Base-by-base conservation (phyloP, 2,329 filamentous ascomycete genomes). In the Ophiostoma montium region DNA sequence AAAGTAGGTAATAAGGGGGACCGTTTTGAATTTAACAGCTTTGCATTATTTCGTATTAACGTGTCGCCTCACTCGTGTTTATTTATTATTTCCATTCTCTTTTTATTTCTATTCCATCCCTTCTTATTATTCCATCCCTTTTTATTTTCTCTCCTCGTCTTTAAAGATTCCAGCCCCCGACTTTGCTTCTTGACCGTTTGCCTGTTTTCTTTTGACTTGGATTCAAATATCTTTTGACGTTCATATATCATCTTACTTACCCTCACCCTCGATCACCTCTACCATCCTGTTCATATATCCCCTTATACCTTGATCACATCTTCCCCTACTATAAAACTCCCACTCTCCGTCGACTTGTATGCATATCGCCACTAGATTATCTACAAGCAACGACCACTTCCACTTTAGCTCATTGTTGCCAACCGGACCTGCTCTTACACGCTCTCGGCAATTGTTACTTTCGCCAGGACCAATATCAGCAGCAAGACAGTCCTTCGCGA, bases 21-120 rank as follows among this genome's bases (percentile, higher is more conserved):
- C 13, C 8, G 23, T n/a, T n/a, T 16, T 35, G 38, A 42, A 11
- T 42, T 42, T 42, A 42, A 30, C 30, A 23, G 27, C 16, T 42
- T 42, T 21, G 30, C 21, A 35, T 42, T 19, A 12, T 27, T 33
- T 16, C 2, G 13, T 19, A 46, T 43, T 36, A 12, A 33, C 12
- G n/a, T 18, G 21, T 42, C 15, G 21, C 23, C 15, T 42, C 39
- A 11, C 10, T 15, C 31, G 13, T 33, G 44, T 31, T 23, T 10
- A 36, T 43, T 18, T 31, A 3, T 35, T n/a, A 43, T 44, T 21
- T 43, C 19, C 21, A 27, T 2, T 3, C 15, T 48, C 36, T 3
- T 43, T 12, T 43, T 49, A 43, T 36, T 35, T 48, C 46, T n/a
- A n/a, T n/a, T n/a, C n/a, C n/a, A n/a, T n/a, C n/a, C 30, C 16